phyloP scores from a whole-genome alignment of 345 rosid genomes.

The Boechera stricta region DNA sequence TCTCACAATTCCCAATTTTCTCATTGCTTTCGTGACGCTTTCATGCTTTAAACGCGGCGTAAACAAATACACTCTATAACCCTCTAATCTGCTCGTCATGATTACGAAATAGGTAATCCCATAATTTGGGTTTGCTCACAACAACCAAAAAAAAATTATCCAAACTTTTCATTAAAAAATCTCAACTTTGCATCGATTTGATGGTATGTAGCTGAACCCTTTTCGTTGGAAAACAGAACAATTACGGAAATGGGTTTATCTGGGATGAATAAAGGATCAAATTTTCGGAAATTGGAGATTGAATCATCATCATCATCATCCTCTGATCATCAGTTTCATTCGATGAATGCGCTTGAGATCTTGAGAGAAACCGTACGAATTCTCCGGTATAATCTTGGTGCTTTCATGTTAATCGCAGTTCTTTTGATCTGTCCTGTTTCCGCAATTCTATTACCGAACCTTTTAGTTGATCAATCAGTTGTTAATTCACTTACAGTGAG shows the following conservation, averaged over 20 bases:
- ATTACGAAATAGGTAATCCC: slow-evolving; percentile 18
- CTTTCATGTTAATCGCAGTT: slow-evolving; percentile 66
- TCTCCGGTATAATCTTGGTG: slow-evolving; percentile 67
- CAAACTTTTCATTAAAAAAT: not conserved
- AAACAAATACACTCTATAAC: not conserved
- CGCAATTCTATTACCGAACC: slow-evolving; percentile 67
- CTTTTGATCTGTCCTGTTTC: slow-evolving; percentile 84
- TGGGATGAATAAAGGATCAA: slow-evolving; percentile 46
- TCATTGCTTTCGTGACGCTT: slow-evolving; percentile 23
- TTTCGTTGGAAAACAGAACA: not conserved
- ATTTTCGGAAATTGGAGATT: slow-evolving; percentile 47
- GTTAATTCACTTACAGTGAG: slow-evolving; percentile 62
- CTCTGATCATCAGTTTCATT: slow-evolving; percentile 49
- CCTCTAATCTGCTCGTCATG: not conserved
- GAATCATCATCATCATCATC: slow-evolving; percentile 42
- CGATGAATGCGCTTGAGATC: slow-evolving; percentile 86
- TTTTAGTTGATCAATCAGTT: slow-evolving; percentile 67
- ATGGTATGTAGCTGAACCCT: not conserved
- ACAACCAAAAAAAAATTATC: not conserved
- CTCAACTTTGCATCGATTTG: slow-evolving; percentile 5
- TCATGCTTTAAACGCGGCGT: slow-evolving; percentile 21
- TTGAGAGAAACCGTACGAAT: slow-evolving; percentile 85
- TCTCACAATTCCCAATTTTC: slow-evolving; percentile 6
- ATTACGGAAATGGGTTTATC: slow-evolving; percentile 50
- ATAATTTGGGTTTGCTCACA: slow-evolving; percentile 7